Percentiles rank a stretch among this genome's conserved stretches.
These are phyloP conservation scores for Solanum chilense DNA, from an alignment of 257 asterid species.

Conservation along the genomic window DNA sequence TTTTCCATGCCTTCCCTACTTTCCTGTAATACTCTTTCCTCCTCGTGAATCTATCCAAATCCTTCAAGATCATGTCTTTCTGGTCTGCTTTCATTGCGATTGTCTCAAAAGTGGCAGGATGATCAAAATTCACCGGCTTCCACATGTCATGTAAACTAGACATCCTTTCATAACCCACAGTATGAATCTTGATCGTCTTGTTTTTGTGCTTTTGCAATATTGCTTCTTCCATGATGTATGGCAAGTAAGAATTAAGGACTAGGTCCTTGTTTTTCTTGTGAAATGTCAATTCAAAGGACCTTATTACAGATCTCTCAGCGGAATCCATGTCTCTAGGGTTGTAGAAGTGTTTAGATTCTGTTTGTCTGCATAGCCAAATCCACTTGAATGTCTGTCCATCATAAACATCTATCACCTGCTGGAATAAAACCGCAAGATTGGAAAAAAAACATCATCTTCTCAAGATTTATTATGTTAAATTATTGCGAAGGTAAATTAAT, in stretches of 20 bases:
- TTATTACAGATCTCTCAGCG: background rate
- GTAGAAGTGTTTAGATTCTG: background rate
- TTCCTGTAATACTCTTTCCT: slow-evolving; percentile 9
- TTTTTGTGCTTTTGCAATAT: background rate
- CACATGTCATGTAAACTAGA: too few species aligned
- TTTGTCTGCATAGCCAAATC: background rate
- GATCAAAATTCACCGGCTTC: too few species aligned
- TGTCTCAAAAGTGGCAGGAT: background rate
- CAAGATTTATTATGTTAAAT: background rate
- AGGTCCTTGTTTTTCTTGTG: too few species aligned
- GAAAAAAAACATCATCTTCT: background rate
- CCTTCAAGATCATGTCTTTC: slow-evolving; percentile 1
- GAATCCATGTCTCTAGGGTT: background rate
- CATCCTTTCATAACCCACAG: too few species aligned
- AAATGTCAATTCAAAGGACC: too few species aligned
- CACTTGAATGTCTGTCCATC: background rate
- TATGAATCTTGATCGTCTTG: too few species aligned
- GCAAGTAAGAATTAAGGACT: too few species aligned
- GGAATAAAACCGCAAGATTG: background rate
- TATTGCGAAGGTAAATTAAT: background rate
- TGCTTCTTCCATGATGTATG: too few species aligned
- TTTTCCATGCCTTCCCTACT: slow-evolving; percentile 25
- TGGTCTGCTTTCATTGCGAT: slow-evolving; percentile 7
- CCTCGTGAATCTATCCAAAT: slow-evolving; percentile 5
- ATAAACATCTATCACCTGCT: background rate